Conservation (phyloP, 2,329 filamentous ascomycete genomes). For the Stylonectria norvegica region DNA sequence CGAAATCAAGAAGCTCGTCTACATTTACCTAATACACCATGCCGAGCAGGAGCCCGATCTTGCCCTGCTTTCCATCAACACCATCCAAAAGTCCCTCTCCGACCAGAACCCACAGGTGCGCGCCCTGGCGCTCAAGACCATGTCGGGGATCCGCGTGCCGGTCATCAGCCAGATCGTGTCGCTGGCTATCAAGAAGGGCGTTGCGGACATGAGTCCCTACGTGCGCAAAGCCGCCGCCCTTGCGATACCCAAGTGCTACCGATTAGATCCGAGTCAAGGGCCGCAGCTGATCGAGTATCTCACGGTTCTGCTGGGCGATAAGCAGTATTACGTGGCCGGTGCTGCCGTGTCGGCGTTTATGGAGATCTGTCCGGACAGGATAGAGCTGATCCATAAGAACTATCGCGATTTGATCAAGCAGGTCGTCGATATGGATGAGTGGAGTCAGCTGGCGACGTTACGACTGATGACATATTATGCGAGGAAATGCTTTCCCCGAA, state of each 20-base stretch:
- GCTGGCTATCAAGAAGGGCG: slow-evolving; percentile 89
- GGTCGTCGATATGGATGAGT: slow-evolving; percentile 98
- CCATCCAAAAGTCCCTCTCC: slow-evolving; percentile 95
- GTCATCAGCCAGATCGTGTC: slow-evolving; percentile 98
- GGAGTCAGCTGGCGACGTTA: slow-evolving; percentile 85
- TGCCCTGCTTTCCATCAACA: slow-evolving; percentile 94
- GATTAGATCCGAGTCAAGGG: slow-evolving; percentile 78
- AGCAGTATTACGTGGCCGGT: slow-evolving; percentile 94
- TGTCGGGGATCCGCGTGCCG: slow-evolving; percentile 95
- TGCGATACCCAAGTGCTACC: slow-evolving; percentile 93
- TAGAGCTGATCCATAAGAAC: slow-evolving; percentile 87
- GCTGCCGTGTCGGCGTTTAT: slow-evolving; percentile 86
- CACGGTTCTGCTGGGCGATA: slow-evolving; percentile 74
- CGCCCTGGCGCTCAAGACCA: slow-evolving; percentile 88
- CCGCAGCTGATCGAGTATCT: slow-evolving; percentile 85
- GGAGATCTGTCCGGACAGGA: slow-evolving; percentile 80
- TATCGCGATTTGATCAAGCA: slow-evolving; percentile 84
- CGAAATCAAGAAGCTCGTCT: slow-evolving; percentile 96
- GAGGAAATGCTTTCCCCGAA: slow-evolving; percentile 79
- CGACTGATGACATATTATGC: slow-evolving; percentile 81
- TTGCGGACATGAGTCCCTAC: slow-evolving; percentile 88
- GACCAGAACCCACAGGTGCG: slow-evolving; percentile 88
- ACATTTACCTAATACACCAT: slow-evolving; percentile 96
- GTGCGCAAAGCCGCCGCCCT: slow-evolving; percentile 91
- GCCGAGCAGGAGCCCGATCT: slow-evolving; percentile 95